These are phyloP conservation scores for Guyanaporus albipodus DNA, from an alignment of 768 basidiomycete genomes.

Conservation along the genomic window DNA sequence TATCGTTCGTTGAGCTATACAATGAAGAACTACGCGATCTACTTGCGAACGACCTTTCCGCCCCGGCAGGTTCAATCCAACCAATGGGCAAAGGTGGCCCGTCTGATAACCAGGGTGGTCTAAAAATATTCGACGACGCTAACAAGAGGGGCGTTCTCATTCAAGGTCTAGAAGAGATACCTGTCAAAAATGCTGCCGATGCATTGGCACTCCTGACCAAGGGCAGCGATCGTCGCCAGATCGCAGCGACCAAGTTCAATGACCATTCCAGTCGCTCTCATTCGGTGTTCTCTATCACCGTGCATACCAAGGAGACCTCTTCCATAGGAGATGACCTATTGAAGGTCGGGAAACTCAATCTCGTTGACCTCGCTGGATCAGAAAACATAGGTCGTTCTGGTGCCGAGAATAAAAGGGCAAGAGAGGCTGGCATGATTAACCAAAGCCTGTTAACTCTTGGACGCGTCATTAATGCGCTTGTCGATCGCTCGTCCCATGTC, in stretches of 20 bases:
- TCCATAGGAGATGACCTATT: constrained; percentile 81
- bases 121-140: constrained; percentile 93
- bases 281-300: constrained; percentile 94
- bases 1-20: constrained; percentile 94
- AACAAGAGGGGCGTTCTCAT: constrained; percentile 88
- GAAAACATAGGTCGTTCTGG: constrained; percentile 97
- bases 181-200: constrained; percentile 77
- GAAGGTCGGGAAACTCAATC: constrained; percentile 91
- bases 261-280: constrained; percentile 97
- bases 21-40: constrained; percentile 98
- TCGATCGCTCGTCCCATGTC: constrained; percentile 87
- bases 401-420: constrained; percentile 89
- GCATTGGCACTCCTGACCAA: constrained; percentile 82
- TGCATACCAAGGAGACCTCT: constrained; percentile 84
- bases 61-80: constrained; percentile 62
- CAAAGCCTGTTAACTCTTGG: constrained; percentile 96
- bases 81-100: constrained; percentile 66
- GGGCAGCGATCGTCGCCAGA: constrained; percentile 87
- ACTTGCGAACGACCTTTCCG: constrained; percentile 70
- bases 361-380: constrained; percentile 95
- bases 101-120: constrained; percentile 51
- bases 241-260: constrained; percentile 96
- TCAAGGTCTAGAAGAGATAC: constrained; percentile 88
- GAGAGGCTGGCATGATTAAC: constrained; percentile 99
- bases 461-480: constrained; percentile 92